phyloP scores from a whole-genome alignment of 257 asterid species.

The Scutellaria galericulata region DNA sequence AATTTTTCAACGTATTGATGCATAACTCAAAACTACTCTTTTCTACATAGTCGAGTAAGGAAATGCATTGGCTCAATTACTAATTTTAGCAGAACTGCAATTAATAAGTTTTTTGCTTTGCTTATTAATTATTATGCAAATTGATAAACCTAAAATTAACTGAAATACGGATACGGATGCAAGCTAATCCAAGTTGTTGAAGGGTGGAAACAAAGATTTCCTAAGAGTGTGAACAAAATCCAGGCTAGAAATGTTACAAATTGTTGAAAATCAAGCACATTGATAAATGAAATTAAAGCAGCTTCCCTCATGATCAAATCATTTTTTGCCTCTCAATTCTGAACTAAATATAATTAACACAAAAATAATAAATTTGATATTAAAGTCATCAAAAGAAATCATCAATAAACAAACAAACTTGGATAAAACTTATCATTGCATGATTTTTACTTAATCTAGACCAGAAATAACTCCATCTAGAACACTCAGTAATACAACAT shows the following conservation, averaged over 20 bases:
- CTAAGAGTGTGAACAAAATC: not conserved
- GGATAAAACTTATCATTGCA: constrained; percentile 12
- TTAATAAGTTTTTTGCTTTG: not conserved
- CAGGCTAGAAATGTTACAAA: not conserved
- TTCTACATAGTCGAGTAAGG: not conserved
- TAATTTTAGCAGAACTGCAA: not conserved
- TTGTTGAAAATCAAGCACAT: constrained; percentile 4
- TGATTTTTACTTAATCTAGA: constrained; percentile 2
- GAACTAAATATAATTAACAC: constrained; percentile 20
- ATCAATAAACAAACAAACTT: constrained; percentile 16
- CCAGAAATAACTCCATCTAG: constrained; percentile 25
- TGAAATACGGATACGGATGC: not conserved
- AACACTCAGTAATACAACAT: constrained; percentile 25
- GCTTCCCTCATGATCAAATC: constrained; percentile 2
- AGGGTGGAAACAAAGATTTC: not conserved
- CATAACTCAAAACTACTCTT: not conserved
- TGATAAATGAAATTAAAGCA: not conserved
- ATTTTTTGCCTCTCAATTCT: constrained; percentile 14
- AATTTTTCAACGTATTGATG: not conserved
- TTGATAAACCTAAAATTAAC: constrained; percentile 10
- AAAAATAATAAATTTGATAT: not conserved
- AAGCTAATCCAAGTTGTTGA: constrained; percentile 6
- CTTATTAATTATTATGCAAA: not conserved
- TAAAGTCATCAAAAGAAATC: constrained; percentile 15
- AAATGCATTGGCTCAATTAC: not conserved